Evolutionary conservation across 345 rosid species (phyloP).

Genomic region (Xanthoceras sorbifolium): DNA sequence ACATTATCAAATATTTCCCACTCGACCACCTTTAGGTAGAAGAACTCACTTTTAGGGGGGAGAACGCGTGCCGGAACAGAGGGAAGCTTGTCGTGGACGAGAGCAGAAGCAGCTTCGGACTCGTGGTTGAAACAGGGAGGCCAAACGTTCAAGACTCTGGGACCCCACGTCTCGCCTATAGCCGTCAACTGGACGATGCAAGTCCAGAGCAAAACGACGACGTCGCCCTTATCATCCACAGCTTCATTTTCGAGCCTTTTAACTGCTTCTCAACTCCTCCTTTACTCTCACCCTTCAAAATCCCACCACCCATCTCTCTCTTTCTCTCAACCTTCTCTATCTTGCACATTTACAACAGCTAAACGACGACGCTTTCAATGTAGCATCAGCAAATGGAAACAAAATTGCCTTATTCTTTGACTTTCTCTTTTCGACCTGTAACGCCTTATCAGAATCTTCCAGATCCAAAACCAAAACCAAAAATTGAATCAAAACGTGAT

Average conservation of each 20-base stretch:
- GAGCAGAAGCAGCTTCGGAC: constrained; percentile 38
- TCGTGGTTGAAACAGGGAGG: constrained; percentile 70
- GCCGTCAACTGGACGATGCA: constrained; percentile 90
- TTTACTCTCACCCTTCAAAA: constrained; percentile 48
- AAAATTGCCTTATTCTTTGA: background rate
- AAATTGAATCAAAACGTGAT: background rate
- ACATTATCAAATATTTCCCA: background rate
- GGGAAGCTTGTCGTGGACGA: constrained; percentile 42
- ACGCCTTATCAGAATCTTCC: constrained; percentile 12
- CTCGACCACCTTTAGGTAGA: too few species aligned
- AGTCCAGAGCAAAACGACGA: constrained; percentile 88
- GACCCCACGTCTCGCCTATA: constrained; percentile 89
- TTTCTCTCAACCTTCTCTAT: constrained; percentile 38
- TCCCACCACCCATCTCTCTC: constrained; percentile 46
- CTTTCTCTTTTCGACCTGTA: background rate
- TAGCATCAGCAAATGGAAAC: constrained; percentile 16
- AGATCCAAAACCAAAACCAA: constrained; percentile 35
- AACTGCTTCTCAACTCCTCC: constrained; percentile 27
- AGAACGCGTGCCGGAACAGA: constrained; percentile 43
- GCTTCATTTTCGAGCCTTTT: constrained; percentile 64
- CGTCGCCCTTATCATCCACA: constrained; percentile 92
- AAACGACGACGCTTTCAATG: constrained; percentile 30
- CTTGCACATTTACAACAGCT: constrained; percentile 46
- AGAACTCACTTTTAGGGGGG: constrained; percentile 86
- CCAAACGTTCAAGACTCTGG: constrained; percentile 84